Conservation (phyloP, 495 filamentous ascomycete genomes). For the Penicillium egyptiacum region DNA sequence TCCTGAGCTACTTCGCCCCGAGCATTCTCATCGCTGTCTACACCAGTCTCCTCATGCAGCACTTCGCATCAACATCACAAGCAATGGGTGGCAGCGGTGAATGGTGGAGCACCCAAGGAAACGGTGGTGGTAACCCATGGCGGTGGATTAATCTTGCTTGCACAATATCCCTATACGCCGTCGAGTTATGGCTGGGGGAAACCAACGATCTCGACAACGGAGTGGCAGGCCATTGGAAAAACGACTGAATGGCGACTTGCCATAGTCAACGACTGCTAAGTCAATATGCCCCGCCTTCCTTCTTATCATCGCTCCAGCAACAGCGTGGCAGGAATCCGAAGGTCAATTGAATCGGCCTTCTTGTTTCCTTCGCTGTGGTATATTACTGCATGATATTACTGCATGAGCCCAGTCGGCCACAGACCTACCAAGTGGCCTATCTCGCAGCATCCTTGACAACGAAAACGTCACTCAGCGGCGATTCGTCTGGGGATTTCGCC, state of each 20-base stretch:
- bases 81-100: slow-evolving; percentile 64
- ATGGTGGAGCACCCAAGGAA: slow-evolving; percentile 81
- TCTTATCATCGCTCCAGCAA: background rate
- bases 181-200: slow-evolving; percentile 82
- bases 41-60: slow-evolving; percentile 94
- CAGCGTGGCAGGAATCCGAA: background rate
- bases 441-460: background rate
- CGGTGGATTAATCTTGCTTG: slow-evolving; percentile 87
- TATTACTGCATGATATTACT: slow-evolving; percentile 1
- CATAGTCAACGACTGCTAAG: background rate
- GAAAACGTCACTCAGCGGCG: background rate
- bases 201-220: slow-evolving; percentile 67
- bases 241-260: slow-evolving; percentile 58
- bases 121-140: slow-evolving; percentile 81
- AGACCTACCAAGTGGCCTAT: background rate
- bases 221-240: slow-evolving; percentile 84
- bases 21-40: slow-evolving; percentile 92
- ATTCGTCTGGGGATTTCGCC: background rate
- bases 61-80: slow-evolving; percentile 73
- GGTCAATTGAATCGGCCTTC: background rate
- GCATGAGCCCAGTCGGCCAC: background rate
- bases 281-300: background rate
- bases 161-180: slow-evolving; percentile 84
- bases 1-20: slow-evolving; percentile 89
- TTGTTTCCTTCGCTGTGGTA: background rate